Evolutionary conservation across 192 early-diverging fungal genomes (phyloP).

Genomic region (Martensiomyces pterosporus): DNA sequence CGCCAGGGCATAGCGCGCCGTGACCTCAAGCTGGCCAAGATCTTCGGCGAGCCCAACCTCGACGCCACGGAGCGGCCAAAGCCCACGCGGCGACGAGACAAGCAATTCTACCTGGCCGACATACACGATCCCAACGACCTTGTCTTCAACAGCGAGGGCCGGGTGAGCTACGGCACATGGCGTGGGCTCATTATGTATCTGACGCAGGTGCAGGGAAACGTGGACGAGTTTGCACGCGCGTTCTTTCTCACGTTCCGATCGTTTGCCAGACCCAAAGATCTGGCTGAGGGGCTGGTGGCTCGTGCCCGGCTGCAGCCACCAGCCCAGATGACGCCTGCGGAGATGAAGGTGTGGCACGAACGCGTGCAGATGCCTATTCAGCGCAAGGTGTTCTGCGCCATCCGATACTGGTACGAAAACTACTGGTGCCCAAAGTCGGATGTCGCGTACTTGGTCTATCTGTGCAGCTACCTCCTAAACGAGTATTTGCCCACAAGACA

Average conservation of each 20-base stretch:
- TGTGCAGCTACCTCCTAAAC: constrained; percentile 38
- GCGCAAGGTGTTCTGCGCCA: constrained; percentile 67
- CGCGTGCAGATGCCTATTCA: constrained; percentile 61
- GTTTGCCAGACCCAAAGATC: constrained; percentile 66
- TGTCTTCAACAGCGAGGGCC: constrained; percentile 41
- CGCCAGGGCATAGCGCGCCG: constrained; percentile 11
- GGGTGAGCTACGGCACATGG: constrained; percentile 50
- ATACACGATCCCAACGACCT: constrained; percentile 10
- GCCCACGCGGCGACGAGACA: neutral
- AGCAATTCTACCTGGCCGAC: neutral
- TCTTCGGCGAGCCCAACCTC: constrained; percentile 21
- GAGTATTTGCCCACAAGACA: constrained; percentile 20
- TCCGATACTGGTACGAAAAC: constrained; percentile 79
- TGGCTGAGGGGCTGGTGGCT: constrained; percentile 58
- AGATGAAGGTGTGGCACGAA: constrained; percentile 59
- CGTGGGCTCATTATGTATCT: constrained; percentile 34
- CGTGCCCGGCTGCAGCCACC: constrained; percentile 69
- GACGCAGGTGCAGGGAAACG: constrained; percentile 46
- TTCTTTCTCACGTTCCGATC: constrained; percentile 87
- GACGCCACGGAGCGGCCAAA: neutral
- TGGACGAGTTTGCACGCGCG: constrained; percentile 54
- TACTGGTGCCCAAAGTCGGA: constrained; percentile 64
- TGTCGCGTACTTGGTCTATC: constrained; percentile 7
- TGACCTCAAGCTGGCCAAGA: constrained; percentile 23
- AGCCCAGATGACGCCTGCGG: constrained; percentile 41